Conservation (phyloP, 805 yeast species). For the Candida coquimbonensis region DNA sequence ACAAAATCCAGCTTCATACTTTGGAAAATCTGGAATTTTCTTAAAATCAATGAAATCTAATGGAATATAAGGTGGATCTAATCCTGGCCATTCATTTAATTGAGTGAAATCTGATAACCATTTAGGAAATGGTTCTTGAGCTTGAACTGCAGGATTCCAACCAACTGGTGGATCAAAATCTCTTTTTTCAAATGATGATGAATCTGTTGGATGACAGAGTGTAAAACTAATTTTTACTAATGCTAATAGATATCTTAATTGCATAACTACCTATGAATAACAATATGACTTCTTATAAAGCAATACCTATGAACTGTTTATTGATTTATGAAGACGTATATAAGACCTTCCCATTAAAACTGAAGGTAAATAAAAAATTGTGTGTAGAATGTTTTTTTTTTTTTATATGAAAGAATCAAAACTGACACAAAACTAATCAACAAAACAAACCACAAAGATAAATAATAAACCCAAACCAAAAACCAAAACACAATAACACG, state of each 20-base stretch:
- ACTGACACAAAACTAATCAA: no score
- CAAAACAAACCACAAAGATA: no score
- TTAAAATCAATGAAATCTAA: slow-evolving; percentile 59
- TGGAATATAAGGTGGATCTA: slow-evolving; percentile 84
- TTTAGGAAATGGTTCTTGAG: slow-evolving; percentile 52
- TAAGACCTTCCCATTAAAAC: no score
- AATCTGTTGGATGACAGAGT: not conserved
- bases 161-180: slow-evolving; percentile 18
- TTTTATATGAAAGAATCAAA: no score
- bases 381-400: no score
- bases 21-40: slow-evolving; percentile 41
- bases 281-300: no score
- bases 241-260: not conserved
- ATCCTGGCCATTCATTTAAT: slow-evolving; percentile 72
- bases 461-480: no score
- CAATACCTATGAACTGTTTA: no score
- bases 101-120: slow-evolving; percentile 81
- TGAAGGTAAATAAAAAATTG: no score
- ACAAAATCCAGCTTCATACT: slow-evolving; percentile 56
- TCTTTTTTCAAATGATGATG: not conserved
- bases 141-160: slow-evolving; percentile 20
- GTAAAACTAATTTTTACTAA: not conserved
- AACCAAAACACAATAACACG: no score
- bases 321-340: no score
- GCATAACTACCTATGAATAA: not conserved